Evolutionary conservation across 1,284 basidiomycete genomes (phyloP), one percentile per base, ranked within the genome.

Genomic region (Hymenochaete sp.): DNA sequence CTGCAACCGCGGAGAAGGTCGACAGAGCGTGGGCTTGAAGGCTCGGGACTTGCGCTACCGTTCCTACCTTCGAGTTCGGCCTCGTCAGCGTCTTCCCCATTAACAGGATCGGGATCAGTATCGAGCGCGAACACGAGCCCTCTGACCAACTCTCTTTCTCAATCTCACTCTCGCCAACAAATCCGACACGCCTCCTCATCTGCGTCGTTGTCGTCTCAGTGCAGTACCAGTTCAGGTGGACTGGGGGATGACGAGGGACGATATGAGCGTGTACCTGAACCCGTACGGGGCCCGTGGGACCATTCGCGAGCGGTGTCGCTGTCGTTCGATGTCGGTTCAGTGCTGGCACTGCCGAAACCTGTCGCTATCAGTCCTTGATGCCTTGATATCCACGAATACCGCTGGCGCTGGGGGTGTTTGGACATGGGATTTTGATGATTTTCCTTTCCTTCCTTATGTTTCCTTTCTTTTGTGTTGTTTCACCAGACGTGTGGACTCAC

Each of bases 231-330:
- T n/a, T n/a, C n/a, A n/a, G n/a, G n/a, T n/a, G n/a, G n/a, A n/a
- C n/a, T n/a, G n/a, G n/a, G n/a, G n/a, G n/a, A n/a, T n/a, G n/a
- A n/a, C n/a, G n/a, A n/a, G n/a, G n/a, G n/a, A n/a, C n/a, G n/a
- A n/a, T n/a, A n/a, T n/a, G n/a, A n/a, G n/a, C n/a, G n/a, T n/a
- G n/a, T n/a, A n/a, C 46, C 24, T 28, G 33, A 22, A 38, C 40
- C 29, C 42, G 42, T 50, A 18, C 41, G 73, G 18, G 77, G 75
- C 0, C 75, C 76, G 13, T 79, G 78, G 77, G 73, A 78, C 54
- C 71, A 78, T 54, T 70, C 71, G 21, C 61, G 66, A 39, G 65
- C 65, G 42, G 67, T 74, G 33, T 38, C 52, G 13, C 49, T 71
- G 31, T 57, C 54, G 16, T 58, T 77, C 48, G 68, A 77, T 50